phyloP scores from a whole-genome alignment of 805 yeast species.

The Lipomyces chichibuensis region DNA sequence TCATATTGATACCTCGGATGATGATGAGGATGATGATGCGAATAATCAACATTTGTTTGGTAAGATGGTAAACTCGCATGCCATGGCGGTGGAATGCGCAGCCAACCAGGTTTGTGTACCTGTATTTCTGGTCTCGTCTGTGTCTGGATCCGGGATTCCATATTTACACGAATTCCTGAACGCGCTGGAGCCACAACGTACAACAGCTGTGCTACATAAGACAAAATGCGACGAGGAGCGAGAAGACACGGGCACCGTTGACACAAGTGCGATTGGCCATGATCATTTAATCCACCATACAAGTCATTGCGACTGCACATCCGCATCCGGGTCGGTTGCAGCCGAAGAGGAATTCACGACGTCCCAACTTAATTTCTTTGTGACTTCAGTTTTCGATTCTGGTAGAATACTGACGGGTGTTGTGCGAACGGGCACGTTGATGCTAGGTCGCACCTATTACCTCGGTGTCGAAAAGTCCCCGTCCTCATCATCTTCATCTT shows the following conservation, averaged over 20 bases:
- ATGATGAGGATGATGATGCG: neutral
- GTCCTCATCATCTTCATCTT: neutral
- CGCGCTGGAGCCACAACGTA: slow-evolving; percentile 13
- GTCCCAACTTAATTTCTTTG: slow-evolving; percentile 22
- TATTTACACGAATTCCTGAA: slow-evolving; percentile 27
- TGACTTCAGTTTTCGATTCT: slow-evolving; percentile 31
- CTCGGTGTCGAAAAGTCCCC: slow-evolving; percentile 12
- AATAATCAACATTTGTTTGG: slow-evolving; percentile 17
- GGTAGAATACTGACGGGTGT: slow-evolving; percentile 33
- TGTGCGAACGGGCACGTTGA: slow-evolving; percentile 27
- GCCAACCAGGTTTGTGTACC: slow-evolving; percentile 25
- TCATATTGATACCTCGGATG: neutral
- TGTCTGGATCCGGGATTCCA: slow-evolving; percentile 27
- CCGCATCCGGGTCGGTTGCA: neutral
- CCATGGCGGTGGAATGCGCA: slow-evolving; percentile 27
- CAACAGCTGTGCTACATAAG: neutral
- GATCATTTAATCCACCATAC: slow-evolving; percentile 27
- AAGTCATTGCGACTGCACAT: slow-evolving; percentile 17
- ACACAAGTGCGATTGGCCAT: slow-evolving; percentile 1
- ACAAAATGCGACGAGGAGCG: neutral
- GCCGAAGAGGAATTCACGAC: slow-evolving; percentile 9
- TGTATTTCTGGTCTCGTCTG: slow-evolving; percentile 32
- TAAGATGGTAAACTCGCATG: slow-evolving; percentile 29
- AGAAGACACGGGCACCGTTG: neutral
- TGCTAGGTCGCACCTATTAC: slow-evolving; percentile 22